Evolutionary conservation across 768 basidiomycete genomes (phyloP).

Genomic region (Boletus sensibilis): DNA sequence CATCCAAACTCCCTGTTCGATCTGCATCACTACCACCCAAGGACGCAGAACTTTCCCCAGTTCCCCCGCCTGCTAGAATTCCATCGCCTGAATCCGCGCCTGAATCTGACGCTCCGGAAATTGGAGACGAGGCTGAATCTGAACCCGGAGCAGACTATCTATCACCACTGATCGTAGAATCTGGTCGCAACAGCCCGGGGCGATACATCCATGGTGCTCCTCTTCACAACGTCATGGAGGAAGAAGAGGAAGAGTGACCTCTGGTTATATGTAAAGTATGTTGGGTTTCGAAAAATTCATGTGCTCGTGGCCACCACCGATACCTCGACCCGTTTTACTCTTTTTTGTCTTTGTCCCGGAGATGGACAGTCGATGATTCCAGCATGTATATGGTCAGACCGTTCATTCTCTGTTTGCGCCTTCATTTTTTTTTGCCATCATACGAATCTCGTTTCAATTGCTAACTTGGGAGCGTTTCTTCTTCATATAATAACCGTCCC

Average conservation of each 20-base stretch:
- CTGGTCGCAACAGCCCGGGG: slow-evolving; percentile 60
- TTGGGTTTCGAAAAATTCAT: slow-evolving; percentile 11
- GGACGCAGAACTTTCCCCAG: slow-evolving; percentile 4
- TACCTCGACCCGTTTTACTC: slow-evolving; percentile 18
- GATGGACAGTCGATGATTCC: slow-evolving; percentile 12
- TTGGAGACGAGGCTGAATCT: slow-evolving; percentile 27
- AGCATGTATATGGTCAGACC: not conserved
- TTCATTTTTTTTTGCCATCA: not conserved
- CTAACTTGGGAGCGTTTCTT: slow-evolving; percentile 14
- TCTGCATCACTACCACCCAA: slow-evolving; percentile 17
- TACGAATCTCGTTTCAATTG: slow-evolving; percentile 7
- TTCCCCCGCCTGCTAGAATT: not conserved
- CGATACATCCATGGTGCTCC: slow-evolving; percentile 85
- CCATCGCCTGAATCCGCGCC: slow-evolving; percentile 17
- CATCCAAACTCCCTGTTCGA: slow-evolving; percentile 39
- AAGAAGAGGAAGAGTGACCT: slow-evolving; percentile 63
- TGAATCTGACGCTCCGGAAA: slow-evolving; percentile 27
- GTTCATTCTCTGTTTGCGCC: slow-evolving; percentile 1
- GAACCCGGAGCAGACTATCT: slow-evolving; percentile 27
- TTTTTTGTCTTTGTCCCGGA: slow-evolving; percentile 6
- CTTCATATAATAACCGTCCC: slow-evolving; percentile 24
- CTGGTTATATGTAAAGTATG: slow-evolving; percentile 22
- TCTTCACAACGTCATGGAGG: slow-evolving; percentile 82
- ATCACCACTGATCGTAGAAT: slow-evolving; percentile 44
- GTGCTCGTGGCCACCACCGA: slow-evolving; percentile 25